Conservation (phyloP, 805 yeast genomes). For the Tetrapisispora nanseiensis region DNA sequence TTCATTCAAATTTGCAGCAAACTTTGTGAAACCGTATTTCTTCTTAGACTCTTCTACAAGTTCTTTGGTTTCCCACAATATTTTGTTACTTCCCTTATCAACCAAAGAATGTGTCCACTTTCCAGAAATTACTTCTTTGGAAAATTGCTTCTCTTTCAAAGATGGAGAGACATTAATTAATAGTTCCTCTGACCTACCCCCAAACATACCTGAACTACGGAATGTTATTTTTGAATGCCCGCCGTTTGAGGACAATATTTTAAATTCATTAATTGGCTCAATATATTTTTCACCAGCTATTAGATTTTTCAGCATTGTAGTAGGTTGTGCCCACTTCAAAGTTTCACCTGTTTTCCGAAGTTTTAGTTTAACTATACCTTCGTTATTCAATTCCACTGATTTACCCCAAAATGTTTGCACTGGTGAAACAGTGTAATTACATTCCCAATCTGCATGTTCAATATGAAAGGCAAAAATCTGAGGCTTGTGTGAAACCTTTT, state of each 20-base stretch:
- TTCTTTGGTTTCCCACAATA: constrained; percentile 64
- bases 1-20: constrained; percentile 73
- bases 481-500: constrained; percentile 85
- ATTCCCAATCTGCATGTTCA: constrained; percentile 65
- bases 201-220: constrained; percentile 73
- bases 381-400: constrained; percentile 70
- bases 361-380: constrained; percentile 54
- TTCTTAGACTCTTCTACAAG: constrained; percentile 47
- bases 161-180: constrained; percentile 32
- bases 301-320: constrained; percentile 70
- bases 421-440: constrained; percentile 57
- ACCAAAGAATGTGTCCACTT: constrained; percentile 72
- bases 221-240: constrained; percentile 61
- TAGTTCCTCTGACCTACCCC: constrained; percentile 64
- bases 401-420: constrained; percentile 93
- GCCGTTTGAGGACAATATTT: constrained; percentile 61
- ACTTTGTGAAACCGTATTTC: constrained; percentile 80
- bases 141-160: constrained; percentile 9
- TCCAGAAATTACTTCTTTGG: constrained; percentile 37
- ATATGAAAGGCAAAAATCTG: constrained; percentile 67
- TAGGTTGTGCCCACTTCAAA: constrained; percentile 75
- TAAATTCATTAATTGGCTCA: constrained; percentile 69
- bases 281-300: constrained; percentile 92
- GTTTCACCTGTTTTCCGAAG: constrained; percentile 53
- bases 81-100: constrained; percentile 28